Evolutionary conservation across 345 rosid species (phyloP).

Genomic region (Pseudoturritis turrita): DNA sequence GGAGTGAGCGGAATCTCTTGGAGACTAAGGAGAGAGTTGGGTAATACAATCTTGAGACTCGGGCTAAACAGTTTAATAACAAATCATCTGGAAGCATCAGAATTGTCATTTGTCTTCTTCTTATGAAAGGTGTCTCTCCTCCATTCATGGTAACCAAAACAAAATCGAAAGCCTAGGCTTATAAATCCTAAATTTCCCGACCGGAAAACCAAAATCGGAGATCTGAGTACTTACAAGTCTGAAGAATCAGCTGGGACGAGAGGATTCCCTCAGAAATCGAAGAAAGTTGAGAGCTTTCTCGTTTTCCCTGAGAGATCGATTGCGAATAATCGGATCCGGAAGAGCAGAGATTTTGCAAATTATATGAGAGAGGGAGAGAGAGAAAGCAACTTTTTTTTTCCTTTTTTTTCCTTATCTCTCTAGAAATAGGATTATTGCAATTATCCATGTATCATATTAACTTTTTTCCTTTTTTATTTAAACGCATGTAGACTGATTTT

Average conservation of each 20-base stretch:
- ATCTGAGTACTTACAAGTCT: slow-evolving; percentile 64
- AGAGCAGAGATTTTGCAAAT: no score
- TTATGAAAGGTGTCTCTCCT: no score
- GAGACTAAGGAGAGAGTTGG: background rate
- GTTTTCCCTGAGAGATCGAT: background rate
- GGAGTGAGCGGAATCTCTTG: background rate
- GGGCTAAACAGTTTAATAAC: background rate
- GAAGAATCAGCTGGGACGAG: slow-evolving; percentile 65
- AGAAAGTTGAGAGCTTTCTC: background rate
- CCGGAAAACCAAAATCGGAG: slow-evolving; percentile 16
- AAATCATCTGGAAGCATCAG: background rate
- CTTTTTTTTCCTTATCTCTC: no score
- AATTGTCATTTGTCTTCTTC: no score
- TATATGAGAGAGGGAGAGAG: background rate
- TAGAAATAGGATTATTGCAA: no score
- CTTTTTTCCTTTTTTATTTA: no score
- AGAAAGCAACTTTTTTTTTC: no score
- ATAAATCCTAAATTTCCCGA: background rate
- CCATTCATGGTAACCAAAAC: background rate
- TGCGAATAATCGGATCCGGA: no score
- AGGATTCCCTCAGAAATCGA: background rate
- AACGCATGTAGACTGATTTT: no score
- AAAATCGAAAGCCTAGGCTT: background rate
- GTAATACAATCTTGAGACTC: background rate
- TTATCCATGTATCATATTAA: no score